Conservation (phyloP, 1,284 basidiomycete genomes). For the Tylopilus orsonianus region DNA sequence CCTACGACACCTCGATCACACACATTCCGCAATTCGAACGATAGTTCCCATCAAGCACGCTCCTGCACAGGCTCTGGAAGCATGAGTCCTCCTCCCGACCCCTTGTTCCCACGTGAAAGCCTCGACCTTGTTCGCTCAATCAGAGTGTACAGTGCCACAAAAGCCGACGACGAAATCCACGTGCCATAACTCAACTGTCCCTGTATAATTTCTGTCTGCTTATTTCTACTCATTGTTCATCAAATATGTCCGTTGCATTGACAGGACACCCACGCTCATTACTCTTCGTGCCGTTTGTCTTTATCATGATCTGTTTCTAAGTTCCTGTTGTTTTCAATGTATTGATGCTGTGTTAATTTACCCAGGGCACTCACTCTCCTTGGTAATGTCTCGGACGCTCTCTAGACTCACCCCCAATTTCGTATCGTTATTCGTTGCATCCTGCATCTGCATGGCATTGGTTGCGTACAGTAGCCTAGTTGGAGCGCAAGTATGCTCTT, state of each 20-base stretch:
- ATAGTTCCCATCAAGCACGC: conserved; percentile 10
- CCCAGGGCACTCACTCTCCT: conserved; percentile 9
- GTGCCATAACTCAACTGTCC: conserved; percentile 17
- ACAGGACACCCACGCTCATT: conserved; percentile 26
- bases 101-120: conserved; percentile 37
- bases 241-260: conserved; percentile 12
- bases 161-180: conserved; percentile 31
- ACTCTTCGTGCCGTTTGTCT: background rate
- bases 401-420: conserved; percentile 8
- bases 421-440: conserved; percentile 14
- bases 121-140: conserved; percentile 55
- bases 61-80: conserved; percentile 7
- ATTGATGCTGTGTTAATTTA: conserved; percentile 19
- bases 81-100: conserved; percentile 19
- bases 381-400: background rate
- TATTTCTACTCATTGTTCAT: background rate
- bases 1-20: conserved; percentile 27
- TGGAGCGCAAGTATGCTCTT: conserved; percentile 7
- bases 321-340: conserved; percentile 2
- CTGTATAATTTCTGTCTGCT: conserved; percentile 1
- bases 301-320: background rate
- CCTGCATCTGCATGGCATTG: conserved; percentile 10
- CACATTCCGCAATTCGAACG: conserved; percentile 20
- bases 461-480: conserved; percentile 5
- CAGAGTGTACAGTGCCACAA: conserved; percentile 52